Percentiles rank a stretch among this genome's conserved stretches.
Conservation (phyloP, 768 basidiomycete genomes). For the Tricholomella constricta region DNA sequence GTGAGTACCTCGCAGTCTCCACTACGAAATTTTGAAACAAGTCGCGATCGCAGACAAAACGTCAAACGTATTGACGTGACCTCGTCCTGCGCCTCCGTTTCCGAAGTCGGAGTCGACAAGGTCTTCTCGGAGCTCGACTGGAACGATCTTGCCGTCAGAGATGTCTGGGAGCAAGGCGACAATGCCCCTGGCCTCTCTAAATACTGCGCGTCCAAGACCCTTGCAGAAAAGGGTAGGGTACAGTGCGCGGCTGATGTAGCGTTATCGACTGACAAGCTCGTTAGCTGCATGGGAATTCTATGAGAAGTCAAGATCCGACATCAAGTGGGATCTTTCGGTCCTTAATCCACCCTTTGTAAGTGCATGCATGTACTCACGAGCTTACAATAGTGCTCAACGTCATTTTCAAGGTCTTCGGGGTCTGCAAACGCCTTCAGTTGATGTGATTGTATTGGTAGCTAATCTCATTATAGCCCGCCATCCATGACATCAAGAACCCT, state of each 20-base stretch:
- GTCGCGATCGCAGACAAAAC: neutral
- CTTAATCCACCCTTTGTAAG: conserved; percentile 54
- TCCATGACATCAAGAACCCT: conserved; percentile 34
- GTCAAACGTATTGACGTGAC: conserved; percentile 67
- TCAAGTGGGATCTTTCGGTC: conserved; percentile 53
- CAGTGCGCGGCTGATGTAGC: neutral
- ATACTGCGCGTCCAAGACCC: conserved; percentile 60
- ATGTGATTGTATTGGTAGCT: neutral
- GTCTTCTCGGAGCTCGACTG: conserved; percentile 56
- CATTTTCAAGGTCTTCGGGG: conserved; percentile 30
- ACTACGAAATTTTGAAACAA: too few relatives aligned
- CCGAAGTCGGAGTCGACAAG: conserved; percentile 25
- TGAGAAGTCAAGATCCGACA: conserved; percentile 38
- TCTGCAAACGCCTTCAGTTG: conserved; percentile 9
- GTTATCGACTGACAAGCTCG: neutral
- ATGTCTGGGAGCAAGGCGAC: conserved; percentile 51
- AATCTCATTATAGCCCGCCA: conserved; percentile 30
- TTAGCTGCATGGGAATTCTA: conserved; percentile 46
- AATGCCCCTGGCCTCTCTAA: conserved; percentile 40
- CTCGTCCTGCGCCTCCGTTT: conserved; percentile 54
- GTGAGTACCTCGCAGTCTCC: neutral
- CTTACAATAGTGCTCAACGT: neutral
- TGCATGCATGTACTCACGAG: neutral
- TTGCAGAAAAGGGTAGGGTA: conserved; percentile 54
- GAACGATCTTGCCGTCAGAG: conserved; percentile 52